phyloP scores from a whole-genome alignment of 805 yeast genomes.

The Zygoascus flipseniorum region DNA sequence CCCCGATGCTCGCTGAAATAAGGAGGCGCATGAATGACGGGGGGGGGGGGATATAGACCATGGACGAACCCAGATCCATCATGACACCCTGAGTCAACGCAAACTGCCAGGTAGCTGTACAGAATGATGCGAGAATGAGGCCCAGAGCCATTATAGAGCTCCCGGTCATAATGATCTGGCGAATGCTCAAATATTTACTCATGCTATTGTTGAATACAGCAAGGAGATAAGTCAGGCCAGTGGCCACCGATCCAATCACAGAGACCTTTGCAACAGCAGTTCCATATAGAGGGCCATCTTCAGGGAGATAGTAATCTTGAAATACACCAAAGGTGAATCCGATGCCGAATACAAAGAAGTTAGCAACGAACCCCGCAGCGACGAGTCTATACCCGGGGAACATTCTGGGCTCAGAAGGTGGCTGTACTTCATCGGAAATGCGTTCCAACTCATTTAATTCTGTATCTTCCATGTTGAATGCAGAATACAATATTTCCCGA shows the following conservation, averaged over 20 bases:
- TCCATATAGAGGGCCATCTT: constrained; percentile 12
- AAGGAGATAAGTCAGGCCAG: constrained; percentile 11
- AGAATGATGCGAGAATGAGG: constrained; percentile 9
- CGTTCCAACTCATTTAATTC: too few species aligned
- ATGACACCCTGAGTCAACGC: constrained; percentile 15
- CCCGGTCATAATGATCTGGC: constrained; percentile 10
- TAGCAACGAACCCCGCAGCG: constrained; percentile 13
- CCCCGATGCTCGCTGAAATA: constrained; percentile 18
- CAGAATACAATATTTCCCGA: too few species aligned
- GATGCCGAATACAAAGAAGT: constrained; percentile 16
- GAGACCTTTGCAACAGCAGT: constrained; percentile 8
- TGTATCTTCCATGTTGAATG: too few species aligned
- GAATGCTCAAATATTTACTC: not conserved
- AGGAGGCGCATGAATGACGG: constrained; percentile 18
- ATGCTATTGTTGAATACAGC: constrained; percentile 5
- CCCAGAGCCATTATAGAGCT: constrained; percentile 9
- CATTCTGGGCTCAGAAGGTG: too few species aligned
- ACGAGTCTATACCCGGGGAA: not conserved
- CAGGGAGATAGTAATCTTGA: constrained; percentile 14
- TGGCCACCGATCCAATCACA: constrained; percentile 17
- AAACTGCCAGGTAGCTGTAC: constrained; percentile 13
- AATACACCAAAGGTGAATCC: constrained; percentile 18
- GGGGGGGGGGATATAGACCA: constrained; percentile 16
- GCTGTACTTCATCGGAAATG: too few species aligned
- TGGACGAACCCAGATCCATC: constrained; percentile 14